These are phyloP conservation scores for Pseudodiploospora longispora DNA, from an alignment of 2,329 filamentous ascomycete species.

Conservation along the genomic window DNA sequence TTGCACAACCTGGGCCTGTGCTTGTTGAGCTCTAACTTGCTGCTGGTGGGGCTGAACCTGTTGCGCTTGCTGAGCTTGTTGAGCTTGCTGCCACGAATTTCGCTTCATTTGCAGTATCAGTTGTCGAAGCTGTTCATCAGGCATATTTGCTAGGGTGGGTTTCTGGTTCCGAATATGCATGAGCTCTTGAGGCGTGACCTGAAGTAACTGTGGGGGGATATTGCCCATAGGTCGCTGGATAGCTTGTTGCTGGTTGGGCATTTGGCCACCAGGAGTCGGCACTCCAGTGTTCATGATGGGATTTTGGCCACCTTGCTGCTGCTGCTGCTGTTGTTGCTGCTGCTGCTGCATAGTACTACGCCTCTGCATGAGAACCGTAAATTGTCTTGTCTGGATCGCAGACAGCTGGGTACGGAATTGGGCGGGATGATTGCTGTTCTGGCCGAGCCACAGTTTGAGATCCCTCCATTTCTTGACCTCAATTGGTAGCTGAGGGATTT, in stretches of 20 bases:
- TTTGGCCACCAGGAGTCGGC: slow-evolving; percentile 14
- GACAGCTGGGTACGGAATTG: slow-evolving; percentile 24
- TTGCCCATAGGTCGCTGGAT: slow-evolving; percentile 18
- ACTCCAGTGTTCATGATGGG: slow-evolving; percentile 18
- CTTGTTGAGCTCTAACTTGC: slow-evolving; percentile 12
- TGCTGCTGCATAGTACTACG: slow-evolving; percentile 21
- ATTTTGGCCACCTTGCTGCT: slow-evolving; percentile 21
- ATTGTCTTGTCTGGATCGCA: slow-evolving; percentile 31
- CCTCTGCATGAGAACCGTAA: slow-evolving; percentile 24
- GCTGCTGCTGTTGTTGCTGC: slow-evolving; percentile 6
- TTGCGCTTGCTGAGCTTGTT: slow-evolving; percentile 24
- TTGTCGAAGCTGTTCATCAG: slow-evolving; percentile 26
- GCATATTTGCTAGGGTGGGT: slow-evolving; percentile 18
- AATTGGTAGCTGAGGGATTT: slow-evolving; percentile 25
- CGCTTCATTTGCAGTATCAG: slow-evolving; percentile 27
- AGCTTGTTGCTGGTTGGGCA: slow-evolving; percentile 19
- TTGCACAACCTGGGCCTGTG: slow-evolving; percentile 18
- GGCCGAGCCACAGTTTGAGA: slow-evolving; percentile 33
- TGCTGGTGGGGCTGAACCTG: slow-evolving; percentile 11
- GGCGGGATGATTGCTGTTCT: slow-evolving; percentile 26
- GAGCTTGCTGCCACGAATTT: slow-evolving; percentile 19
- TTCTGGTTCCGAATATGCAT: slow-evolving; percentile 20
- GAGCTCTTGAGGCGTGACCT: slow-evolving; percentile 26
- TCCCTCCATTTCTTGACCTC: slow-evolving; percentile 44
- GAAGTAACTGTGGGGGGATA: slow-evolving; percentile 23